These are phyloP conservation scores for Amanita molliuscula DNA, from an alignment of 768 basidiomycete species.

Conservation along the genomic window DNA sequence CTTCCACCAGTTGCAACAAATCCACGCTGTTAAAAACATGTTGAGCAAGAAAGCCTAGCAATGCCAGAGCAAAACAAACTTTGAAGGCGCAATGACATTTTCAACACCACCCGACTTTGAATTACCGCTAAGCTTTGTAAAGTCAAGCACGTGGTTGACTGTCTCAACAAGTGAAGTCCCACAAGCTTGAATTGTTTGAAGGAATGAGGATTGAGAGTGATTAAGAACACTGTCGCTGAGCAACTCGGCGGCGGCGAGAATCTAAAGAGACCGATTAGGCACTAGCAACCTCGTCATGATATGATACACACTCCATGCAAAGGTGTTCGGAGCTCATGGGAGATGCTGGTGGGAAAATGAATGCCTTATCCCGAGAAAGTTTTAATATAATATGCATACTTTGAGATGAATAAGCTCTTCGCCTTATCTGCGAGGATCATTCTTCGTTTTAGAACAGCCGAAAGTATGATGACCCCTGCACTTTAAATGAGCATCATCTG, in stretches of 20 bases:
- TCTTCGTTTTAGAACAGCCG: conserved; percentile 82
- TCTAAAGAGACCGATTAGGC: conserved; percentile 30
- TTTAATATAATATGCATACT: conserved; percentile 34
- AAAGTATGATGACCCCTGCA: conserved; percentile 81
- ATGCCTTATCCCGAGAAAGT: neutral
- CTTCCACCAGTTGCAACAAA: conserved; percentile 74
- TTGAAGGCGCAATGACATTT: conserved; percentile 59
- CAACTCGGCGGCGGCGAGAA: conserved; percentile 88
- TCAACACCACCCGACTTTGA: conserved; percentile 70
- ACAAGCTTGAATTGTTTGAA: conserved; percentile 90
- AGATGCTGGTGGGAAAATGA: conserved; percentile 44
- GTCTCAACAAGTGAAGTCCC: conserved; percentile 95
- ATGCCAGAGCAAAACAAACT: conserved; percentile 29
- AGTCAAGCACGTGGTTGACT: conserved; percentile 94
- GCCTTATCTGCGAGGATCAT: conserved; percentile 95
- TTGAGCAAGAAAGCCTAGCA: conserved; percentile 3
- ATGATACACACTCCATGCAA: conserved; percentile 64
- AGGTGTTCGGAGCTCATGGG: conserved; percentile 85
- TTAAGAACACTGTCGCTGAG: conserved; percentile 75
- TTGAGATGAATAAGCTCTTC: conserved; percentile 86
- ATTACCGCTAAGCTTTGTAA: conserved; percentile 88
- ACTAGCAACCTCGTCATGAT: neutral
- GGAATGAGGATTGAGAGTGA: conserved; percentile 74
- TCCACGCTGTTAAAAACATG: conserved; percentile 38
- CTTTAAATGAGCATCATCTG: conserved; percentile 4